These are phyloP conservation scores for Gnomoniopsis smithogilvyi DNA, from an alignment of 2,329 filamentous ascomycete species.

Conservation along the genomic window DNA sequence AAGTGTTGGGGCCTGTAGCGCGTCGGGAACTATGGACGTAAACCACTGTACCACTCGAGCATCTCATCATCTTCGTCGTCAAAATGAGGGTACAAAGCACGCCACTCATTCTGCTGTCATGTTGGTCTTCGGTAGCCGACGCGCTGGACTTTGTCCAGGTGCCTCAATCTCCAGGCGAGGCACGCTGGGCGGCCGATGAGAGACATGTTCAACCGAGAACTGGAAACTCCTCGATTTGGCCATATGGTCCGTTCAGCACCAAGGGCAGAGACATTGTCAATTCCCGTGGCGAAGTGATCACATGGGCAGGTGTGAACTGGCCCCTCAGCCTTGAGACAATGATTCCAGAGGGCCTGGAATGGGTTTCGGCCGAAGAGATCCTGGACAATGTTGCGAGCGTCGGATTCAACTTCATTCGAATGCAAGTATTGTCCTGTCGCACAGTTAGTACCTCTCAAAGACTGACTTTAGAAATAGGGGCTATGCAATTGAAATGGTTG, in stretches of 20 bases:
- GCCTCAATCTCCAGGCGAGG: conserved; percentile 17
- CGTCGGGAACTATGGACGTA: too few relatives aligned
- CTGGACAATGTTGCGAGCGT: conserved; percentile 45
- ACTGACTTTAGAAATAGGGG: conserved; percentile 26
- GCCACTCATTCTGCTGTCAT: conserved; percentile 4
- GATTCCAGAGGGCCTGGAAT: conserved; percentile 55
- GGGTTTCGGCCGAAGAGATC: conserved; percentile 46
- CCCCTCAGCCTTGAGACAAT: conserved; percentile 46
- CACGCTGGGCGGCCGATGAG: conserved; percentile 28
- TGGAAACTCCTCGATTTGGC: conserved; percentile 26
- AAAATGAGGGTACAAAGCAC: conserved; percentile 5
- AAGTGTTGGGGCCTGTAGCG: too few relatives aligned
- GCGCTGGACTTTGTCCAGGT: conserved; percentile 6
- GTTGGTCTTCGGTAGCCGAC: background rate
- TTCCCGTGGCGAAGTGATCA: conserved; percentile 31
- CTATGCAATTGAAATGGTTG: conserved; percentile 55
- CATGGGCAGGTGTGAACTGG: conserved; percentile 36
- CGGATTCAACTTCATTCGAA: conserved; percentile 53
- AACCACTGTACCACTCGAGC: background rate
- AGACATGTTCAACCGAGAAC: conserved; percentile 23
- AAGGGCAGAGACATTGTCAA: conserved; percentile 36
- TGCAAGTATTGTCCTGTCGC: conserved; percentile 26
- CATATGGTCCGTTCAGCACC: conserved; percentile 37
- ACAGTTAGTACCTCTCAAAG: too few relatives aligned
- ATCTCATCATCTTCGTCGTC: background rate